These are phyloP conservation scores for Albophoma yamanashiensis DNA, from an alignment of 2,329 filamentous ascomycete species.

Conservation along the genomic window DNA sequence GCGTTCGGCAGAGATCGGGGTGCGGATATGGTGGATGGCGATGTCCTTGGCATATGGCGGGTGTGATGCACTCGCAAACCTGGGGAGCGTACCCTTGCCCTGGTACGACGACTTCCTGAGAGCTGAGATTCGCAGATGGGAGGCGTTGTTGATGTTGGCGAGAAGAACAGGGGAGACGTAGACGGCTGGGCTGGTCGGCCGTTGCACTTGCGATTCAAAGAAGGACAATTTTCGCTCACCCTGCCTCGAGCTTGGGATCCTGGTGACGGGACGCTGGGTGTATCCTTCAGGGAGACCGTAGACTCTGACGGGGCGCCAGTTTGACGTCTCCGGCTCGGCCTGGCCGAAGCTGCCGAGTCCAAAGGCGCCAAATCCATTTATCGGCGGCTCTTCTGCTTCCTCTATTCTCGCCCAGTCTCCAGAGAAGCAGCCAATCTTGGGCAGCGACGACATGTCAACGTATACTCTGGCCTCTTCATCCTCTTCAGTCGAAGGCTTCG, in stretches of 20 bases:
- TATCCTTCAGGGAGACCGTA: constrained; percentile 79
- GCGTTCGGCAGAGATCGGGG: constrained; percentile 77
- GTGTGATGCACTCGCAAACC: constrained; percentile 42
- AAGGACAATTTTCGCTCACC: constrained; percentile 46
- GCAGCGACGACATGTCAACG: constrained; percentile 76
- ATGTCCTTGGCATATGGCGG: constrained; percentile 62
- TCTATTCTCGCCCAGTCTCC: constrained; percentile 93
- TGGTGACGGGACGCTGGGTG: constrained; percentile 47
- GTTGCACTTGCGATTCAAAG: constrained; percentile 58
- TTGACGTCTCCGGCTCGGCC: constrained; percentile 43
- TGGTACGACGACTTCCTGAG: constrained; percentile 43
- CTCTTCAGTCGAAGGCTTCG: constrained; percentile 64
- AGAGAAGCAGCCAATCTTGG: constrained; percentile 90
- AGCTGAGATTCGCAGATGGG: constrained; percentile 69
- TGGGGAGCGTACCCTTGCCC: constrained; percentile 41
- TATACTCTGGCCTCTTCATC: constrained; percentile 87
- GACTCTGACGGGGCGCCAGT: constrained; percentile 78
- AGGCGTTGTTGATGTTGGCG: constrained; percentile 70
- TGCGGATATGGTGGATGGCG: constrained; percentile 78
- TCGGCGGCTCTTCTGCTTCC: constrained; percentile 60
- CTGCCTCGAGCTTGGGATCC: constrained; percentile 45
- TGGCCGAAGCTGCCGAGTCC: constrained; percentile 52
- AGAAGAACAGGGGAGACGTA: constrained; percentile 82
- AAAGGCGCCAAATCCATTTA: constrained; percentile 55
- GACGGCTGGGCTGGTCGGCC: constrained; percentile 45